Conservation (phyloP, 805 yeast species). For the Wickerhamiella domercqiae region DNA sequence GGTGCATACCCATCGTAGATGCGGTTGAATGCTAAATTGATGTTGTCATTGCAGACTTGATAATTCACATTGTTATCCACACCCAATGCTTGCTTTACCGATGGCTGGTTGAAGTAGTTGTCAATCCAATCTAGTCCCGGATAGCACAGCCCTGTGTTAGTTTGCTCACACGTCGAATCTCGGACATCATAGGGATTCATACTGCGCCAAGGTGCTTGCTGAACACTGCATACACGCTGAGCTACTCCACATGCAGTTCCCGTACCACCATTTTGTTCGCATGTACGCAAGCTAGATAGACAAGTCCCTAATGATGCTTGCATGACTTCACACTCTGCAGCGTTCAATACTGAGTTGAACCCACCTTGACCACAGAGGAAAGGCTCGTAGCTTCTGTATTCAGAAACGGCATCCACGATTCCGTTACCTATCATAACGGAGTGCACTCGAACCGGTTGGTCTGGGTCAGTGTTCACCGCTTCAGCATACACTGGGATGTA, state of each 20-base stretch:
- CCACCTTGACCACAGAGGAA: constrained; percentile 93
- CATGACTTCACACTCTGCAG: constrained; percentile 10
- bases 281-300: constrained; percentile 4
- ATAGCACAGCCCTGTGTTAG: constrained; percentile 41
- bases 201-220: constrained; percentile 22
- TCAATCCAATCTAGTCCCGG: constrained; percentile 37
- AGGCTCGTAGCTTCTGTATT: constrained; percentile 66
- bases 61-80: constrained; percentile 37
- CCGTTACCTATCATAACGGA: constrained; percentile 90
- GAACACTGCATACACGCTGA: constrained; percentile 5
- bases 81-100: constrained; percentile 42
- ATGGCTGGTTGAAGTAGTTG: constrained; percentile 36
- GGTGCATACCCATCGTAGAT: constrained; percentile 73
- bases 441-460: constrained; percentile 45
- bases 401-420: constrained; percentile 68
- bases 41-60: constrained; percentile 57
- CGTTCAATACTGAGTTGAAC: constrained; percentile 24
- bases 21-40: constrained; percentile 42
- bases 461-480: constrained; percentile 33
- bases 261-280: constrained; percentile 7
- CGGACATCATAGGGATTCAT: constrained; percentile 54
- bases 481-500: constrained; percentile 73
- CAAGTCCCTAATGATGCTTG: constrained; percentile 6
- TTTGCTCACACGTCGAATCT: constrained; percentile 43
- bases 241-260: constrained; percentile 9